Evolutionary conservation across 768 basidiomycete genomes (phyloP), one percentile per base, ranked within the genome.

Genomic region (Suillus fuscotomentosus): DNA sequence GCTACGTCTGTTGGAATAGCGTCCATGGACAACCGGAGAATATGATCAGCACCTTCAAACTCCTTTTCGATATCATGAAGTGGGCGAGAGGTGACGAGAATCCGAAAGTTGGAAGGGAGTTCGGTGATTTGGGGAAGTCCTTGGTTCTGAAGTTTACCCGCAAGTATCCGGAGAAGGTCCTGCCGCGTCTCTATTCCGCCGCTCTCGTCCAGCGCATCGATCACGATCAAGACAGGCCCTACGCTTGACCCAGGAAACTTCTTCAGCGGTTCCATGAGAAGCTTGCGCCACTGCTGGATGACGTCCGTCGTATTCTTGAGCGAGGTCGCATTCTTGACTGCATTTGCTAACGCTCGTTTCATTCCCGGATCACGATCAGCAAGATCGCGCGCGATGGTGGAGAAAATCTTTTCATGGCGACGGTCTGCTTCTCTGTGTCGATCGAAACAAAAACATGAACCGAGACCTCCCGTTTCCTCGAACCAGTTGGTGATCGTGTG

Each of bases 331-430:
- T 47, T 41, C 6, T 48, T 31, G 48, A 66, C 43, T 2, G 42
- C 39, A 3, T 39, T 11, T 13, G 39, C 48, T 6, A 66, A 13
- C 10, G 47, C 31, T 15, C n/a, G 54, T 50, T 22, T 65, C 39
- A 65, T 47, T 4, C 38, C 51, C 5, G 45, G 22, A 47, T 71
- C 66, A 41, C 68, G 60, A 5, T 65, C 66, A 38, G 71, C 71
- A 1, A 72, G 55, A 15, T 70, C 64, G n/a, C 65, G 60, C 7
- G 69, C 76, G 2, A 78, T 71, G 42, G 75, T 79, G 31, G 70
- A 70, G 67, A 77, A 74, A 50, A 77, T 15, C 66, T 65, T 34
- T 60, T 31, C 42, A 27, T 61, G 51, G 24, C 63, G 63, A 20
- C 48, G 11, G 53, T 61, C 61, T 11, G 53, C 39, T 38, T 60